These are phyloP conservation scores for Exophiala lecanii-corni DNA, from an alignment of 2,329 filamentous ascomycete genomes.

Conservation along the genomic window DNA sequence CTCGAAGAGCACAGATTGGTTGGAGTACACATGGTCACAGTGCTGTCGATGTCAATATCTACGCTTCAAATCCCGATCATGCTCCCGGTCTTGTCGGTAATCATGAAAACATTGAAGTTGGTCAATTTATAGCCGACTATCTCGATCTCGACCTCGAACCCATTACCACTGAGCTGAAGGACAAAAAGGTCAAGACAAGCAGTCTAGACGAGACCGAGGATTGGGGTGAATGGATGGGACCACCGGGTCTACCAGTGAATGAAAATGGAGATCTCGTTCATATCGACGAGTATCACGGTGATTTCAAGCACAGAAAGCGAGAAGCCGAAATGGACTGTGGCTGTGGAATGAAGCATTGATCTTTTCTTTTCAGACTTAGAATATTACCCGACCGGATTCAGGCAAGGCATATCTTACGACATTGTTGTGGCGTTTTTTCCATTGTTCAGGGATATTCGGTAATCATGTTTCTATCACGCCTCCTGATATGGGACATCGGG, in stretches of 20 bases:
- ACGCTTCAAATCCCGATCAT: conserved; percentile 65
- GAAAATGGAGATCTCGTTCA: conserved; percentile 22
- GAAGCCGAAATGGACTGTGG: conserved; percentile 23
- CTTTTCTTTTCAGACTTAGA: no score
- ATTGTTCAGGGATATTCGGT: no score
- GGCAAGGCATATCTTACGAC: no score
- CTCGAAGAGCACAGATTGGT: conserved; percentile 81
- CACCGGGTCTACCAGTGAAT: conserved; percentile 35
- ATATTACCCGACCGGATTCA: no score
- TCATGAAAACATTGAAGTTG: conserved; percentile 91
- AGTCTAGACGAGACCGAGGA: conserved; percentile 6
- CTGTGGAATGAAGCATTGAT: conserved; percentile 22
- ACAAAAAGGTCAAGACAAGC: conserved; percentile 25
- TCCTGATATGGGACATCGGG: no score
- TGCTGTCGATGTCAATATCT: conserved; percentile 94
- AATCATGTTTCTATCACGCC: no score
- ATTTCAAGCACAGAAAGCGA: conserved; percentile 34
- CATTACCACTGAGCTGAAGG: conserved; percentile 69
- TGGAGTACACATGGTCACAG: conserved; percentile 94
- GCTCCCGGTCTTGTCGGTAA: conserved; percentile 70
- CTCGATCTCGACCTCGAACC: conserved; percentile 72
- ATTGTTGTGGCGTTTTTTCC: no score
- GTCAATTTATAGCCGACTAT: conserved; percentile 72
- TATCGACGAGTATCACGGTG: conserved; percentile 42
- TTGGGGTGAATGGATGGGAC: conserved; percentile 38